phyloP scores from a whole-genome alignment of 1,139 yeast species.

The Schwanniomyces etchellsii region DNA sequence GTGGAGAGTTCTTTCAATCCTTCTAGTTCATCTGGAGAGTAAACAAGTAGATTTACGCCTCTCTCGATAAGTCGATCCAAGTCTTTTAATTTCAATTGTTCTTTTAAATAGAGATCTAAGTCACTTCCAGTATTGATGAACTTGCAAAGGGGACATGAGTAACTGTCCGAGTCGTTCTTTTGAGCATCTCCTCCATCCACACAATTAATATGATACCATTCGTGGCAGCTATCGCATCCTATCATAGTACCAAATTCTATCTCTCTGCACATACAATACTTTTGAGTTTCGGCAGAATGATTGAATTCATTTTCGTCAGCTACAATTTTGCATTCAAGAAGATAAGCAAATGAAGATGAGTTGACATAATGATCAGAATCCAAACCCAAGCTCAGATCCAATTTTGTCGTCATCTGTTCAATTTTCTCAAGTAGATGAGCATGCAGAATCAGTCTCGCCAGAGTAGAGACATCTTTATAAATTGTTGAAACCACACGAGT shows the following conservation, averaged over 20 bases:
- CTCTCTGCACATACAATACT: conserved; percentile 68
- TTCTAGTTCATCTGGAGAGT: conserved; percentile 35
- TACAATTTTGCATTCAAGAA: conserved; percentile 2
- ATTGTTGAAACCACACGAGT: background rate
- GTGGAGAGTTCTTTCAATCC: conserved; percentile 13
- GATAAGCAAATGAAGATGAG: conserved; percentile 21
- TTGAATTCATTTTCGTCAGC: conserved; percentile 4
- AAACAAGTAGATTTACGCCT: conserved; percentile 28
- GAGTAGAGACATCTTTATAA: background rate
- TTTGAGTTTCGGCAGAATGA: conserved; percentile 12
- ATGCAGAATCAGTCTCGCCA: too few species aligned
- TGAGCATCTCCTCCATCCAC: conserved; percentile 23
- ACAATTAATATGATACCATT: conserved; percentile 77
- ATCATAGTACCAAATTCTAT: conserved; percentile 70
- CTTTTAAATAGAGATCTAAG: conserved; percentile 12
- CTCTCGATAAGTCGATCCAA: conserved; percentile 14
- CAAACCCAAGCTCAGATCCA: conserved; percentile 30
- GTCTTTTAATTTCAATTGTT: background rate
- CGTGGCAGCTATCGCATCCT: conserved; percentile 72
- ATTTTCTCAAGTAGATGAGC: conserved; percentile 16
- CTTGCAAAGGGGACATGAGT: conserved; percentile 66
- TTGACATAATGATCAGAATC: conserved; percentile 30
- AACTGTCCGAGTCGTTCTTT: conserved; percentile 25
- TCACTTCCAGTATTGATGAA: conserved; percentile 15
- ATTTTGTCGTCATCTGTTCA: conserved; percentile 26